phyloP scores from a whole-genome alignment of 2,329 filamentous ascomycete genomes.

The Beauveria sp. region DNA sequence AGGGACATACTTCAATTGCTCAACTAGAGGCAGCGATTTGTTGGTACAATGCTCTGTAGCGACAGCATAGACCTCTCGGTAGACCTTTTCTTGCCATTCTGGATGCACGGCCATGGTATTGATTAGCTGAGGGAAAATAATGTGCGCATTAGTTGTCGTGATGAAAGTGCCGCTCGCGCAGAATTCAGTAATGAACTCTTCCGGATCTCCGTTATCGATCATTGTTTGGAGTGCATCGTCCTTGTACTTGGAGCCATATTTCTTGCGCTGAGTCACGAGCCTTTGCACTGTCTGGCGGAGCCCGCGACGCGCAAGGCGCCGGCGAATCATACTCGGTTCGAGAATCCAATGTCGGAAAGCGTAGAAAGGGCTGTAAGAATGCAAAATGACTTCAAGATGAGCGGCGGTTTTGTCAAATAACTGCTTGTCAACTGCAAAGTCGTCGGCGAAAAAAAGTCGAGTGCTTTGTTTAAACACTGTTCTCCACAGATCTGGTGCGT shows the following conservation, averaged over 20 bases:
- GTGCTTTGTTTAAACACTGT: background rate
- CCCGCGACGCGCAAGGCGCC: background rate
- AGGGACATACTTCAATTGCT: conserved; percentile 11
- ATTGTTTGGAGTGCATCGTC: background rate
- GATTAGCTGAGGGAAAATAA: background rate
- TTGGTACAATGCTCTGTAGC: background rate
- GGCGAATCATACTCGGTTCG: background rate
- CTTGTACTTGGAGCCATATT: background rate
- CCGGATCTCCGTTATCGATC: background rate
- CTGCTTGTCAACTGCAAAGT: background rate
- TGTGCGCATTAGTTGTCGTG: background rate
- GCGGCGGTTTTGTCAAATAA: background rate
- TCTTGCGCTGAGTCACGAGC: background rate
- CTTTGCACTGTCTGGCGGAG: background rate
- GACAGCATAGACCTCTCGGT: background rate
- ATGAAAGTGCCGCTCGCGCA: background rate
- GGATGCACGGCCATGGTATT: background rate
- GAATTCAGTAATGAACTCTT: background rate
- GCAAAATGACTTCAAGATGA: background rate
- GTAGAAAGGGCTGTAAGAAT: background rate
- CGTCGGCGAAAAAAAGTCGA: background rate
- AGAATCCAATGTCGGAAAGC: background rate
- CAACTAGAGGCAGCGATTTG: conserved; percentile 7
- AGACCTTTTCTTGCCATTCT: conserved; percentile 1
- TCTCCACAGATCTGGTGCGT: background rate